Base-by-base conservation (phyloP, 129 eudicot species). In the Calendula officinalis region DNA sequence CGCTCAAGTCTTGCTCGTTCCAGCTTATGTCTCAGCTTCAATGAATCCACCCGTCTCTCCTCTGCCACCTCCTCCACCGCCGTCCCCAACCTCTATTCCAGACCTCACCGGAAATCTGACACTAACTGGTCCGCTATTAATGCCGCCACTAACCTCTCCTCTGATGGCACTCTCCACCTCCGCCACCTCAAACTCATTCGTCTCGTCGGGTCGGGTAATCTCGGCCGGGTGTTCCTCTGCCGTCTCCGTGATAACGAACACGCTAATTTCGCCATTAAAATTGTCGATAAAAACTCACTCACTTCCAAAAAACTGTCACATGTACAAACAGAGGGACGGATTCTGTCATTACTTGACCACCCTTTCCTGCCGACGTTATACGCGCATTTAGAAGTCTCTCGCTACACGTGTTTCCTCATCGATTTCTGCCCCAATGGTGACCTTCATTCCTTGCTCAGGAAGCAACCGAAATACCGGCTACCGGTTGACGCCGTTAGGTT, bases 351-450 rank as follows among this genome's bases (percentile, higher is more conserved):
- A 3, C 81, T 89, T 0, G 97, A 89, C 41, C 97, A 89, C 67
- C 97, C 97, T 13, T 89, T 89, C 44, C 84, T 89, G 14, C 97
- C 97, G 7, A 89, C 97, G 2, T 83, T 89, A 15, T 89, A 89
- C 63, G 95, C 97, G 3, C 97, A 81, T 43, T 33, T 89, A n/a
- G 86, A 89, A 56, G 97, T 77, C 2, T 89, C 97, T 1, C 97
- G 83, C 46, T 89, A 86, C 58, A 81, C 85, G 3, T 89, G 97
- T 38, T 80, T 89, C 8, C 78, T 89, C 16, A 89, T 89, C 32
- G 97, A 89, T 48, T 89, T 75, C 45, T 86, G 95, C 60, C 80
- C 97, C 17, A 86, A 86, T 32, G 97, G 97, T 0, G 95, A 89
- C 48, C 77, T 89, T 14, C 91, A 89, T 60, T 68, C 84, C 75